These are phyloP conservation scores for Mrakia gelida DNA, from an alignment of 768 basidiomycete genomes.

Conservation along the genomic window DNA sequence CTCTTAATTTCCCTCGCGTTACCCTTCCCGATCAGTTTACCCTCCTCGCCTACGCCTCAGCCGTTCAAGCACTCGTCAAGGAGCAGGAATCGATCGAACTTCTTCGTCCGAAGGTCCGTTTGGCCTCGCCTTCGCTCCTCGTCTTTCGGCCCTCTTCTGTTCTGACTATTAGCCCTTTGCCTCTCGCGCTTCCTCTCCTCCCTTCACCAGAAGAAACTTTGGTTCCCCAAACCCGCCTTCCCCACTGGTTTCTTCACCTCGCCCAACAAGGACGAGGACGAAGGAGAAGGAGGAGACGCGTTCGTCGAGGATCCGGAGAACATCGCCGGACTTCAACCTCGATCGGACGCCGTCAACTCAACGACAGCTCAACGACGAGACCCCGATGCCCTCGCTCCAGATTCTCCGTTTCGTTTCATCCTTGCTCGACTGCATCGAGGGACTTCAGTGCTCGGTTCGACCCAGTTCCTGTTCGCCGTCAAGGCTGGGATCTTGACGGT, in stretches of 20 bases:
- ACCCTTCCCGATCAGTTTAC: neutral
- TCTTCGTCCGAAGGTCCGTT: neutral
- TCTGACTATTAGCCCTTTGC: too few species aligned
- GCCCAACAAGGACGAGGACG: conserved; percentile 10
- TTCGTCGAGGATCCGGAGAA: conserved; percentile 23
- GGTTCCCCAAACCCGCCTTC: conserved; percentile 13
- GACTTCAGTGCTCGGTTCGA: conserved; percentile 14
- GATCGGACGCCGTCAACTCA: conserved; percentile 18
- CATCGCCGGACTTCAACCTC: conserved; percentile 21
- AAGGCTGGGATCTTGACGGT: conserved; percentile 64
- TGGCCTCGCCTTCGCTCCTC: too few species aligned
- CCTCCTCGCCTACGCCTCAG: conserved; percentile 17
- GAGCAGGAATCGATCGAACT: conserved; percentile 18
- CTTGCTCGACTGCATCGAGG: neutral
- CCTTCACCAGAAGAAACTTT: neutral
- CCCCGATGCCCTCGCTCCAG: conserved; percentile 25
- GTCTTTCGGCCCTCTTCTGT: too few species aligned
- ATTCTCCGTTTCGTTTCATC: neutral
- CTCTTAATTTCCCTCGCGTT: neutral
- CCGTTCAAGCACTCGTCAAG: conserved; percentile 14
- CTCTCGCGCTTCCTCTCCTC: too few species aligned
- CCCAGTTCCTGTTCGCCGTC: conserved; percentile 55
- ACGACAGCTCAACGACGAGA: conserved; percentile 15
- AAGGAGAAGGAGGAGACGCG: conserved; percentile 10
- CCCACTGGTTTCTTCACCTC: conserved; percentile 14